Evolutionary conservation across 331 rosid genomes (phyloP), one percentile per base, ranked within the genome.

Genomic region (Prunus yedoensis): DNA sequence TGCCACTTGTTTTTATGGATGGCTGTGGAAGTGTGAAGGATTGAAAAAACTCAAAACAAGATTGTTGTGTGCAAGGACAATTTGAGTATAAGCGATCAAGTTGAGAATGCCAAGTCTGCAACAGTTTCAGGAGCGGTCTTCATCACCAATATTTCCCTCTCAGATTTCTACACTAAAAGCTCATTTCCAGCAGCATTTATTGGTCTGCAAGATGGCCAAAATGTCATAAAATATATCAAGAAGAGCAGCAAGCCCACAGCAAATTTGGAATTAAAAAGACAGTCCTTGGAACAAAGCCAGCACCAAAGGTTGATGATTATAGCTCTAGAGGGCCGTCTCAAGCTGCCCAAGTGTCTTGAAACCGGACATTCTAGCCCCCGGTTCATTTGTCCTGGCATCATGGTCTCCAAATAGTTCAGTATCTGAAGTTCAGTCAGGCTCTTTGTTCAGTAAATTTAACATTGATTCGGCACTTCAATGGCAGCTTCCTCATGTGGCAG

Each of bases 401-500:
- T 81, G 78, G 78, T 47, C 81, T 7, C 77, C 77, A 46, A 46
- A 16, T 12, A 76, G 49, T 23, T 27, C 70, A 25, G 74, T 76
- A 23, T 73, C 66, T 23, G 71, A 59, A 30, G 52, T 68, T 68
- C 50, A 35, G 56, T 68, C 71, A 23, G 12, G 49, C 28, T 52
- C 35, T 47, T 63, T 75, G 69, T 76, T 61, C 38, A 70, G 77
- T 66, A 30, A 65, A 28, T 76, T 81, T 68, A 71, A 76, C 52
- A 5, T 76, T 30, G 65, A 3, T 0, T 63, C 60, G 78, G 84
- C 16, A 81, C 81, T 14, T 76, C 81, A 38, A 76, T 71, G 80
- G 35, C 81, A 0, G 54, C 81, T n/a, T 6, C 78, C 84, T 56
- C 84, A 76, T 38, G 74, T 76, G 17, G 77, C 84, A n/a, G 84